Evolutionary conservation across 2,329 filamentous ascomycete genomes (phyloP), one percentile per base, ranked within the genome.

Genomic region (Exophiala sp.): DNA sequence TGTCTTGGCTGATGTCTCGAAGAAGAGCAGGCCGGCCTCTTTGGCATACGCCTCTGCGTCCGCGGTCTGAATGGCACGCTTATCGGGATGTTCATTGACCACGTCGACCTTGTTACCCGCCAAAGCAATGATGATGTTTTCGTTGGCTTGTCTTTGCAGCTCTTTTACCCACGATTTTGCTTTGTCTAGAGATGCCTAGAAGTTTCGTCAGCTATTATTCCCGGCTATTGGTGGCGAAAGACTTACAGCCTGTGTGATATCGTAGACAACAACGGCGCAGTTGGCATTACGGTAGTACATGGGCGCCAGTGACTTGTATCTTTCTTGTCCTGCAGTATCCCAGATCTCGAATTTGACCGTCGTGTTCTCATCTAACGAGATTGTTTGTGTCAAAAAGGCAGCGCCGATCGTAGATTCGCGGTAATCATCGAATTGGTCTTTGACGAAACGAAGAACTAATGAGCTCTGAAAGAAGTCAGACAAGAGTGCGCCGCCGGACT

Each of bases 281-380:
- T 99, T 97, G 65, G 95, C 95, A 72, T 99, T 99, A 66, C 95
- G 82, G 78, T 99, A 99, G 80, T 99, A 99, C 94, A 99, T 99
- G 66, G 94, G 94, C 33, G 94, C 94, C 63, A 99, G 81, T 10
- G 94, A 97, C 81, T 97, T 97, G 83, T 97, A 99, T 69, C 95
- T 85, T 76, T 99, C 94, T 77, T 99, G 94, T 61, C 94, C 94
- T 60, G 94, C 94, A 8, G 94, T 99, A 75, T 96, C 91, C 91
- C 94, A 99, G 71, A 99, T 99, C 76, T 99, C 94, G 69, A 99
- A 99, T 80, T 99, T 99, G 75, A 99, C 92, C 52, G 94, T 99
- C 56, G 94, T 97, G 75, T 85, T 94, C 71, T 97, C 94, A 72
- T 97, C 92, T 74, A 99, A 87, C 54, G 92, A 92, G 72, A 99